Evolutionary conservation across 1,139 yeast species (phyloP), one percentile per base, ranked within the genome.

Genomic region (Yamadazyma triangularis): DNA sequence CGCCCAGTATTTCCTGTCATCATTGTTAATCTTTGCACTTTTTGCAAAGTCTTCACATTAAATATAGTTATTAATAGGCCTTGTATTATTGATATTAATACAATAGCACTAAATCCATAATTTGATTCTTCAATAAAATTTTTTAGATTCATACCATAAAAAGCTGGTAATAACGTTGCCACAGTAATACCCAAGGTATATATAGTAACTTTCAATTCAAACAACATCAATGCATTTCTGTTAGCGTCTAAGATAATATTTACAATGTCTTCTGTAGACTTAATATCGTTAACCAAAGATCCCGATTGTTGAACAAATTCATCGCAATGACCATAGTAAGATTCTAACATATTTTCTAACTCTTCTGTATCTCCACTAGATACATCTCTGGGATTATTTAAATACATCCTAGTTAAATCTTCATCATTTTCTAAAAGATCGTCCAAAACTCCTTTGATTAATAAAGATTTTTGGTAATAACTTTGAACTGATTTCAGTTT

Each of bases 251-350:
- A 61, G 35, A 93, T 87, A 47, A 93, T 91, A 53, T 93, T 93
- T 37, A 88, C 93, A 48, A 93, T 88, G 52, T 93, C 99, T 51
- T 93, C 98, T 0, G 99, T 91, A 11, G 94, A 87, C 40, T 81
- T 77, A 45, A 93, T 91, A 56, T 91, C 95, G 41, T 79, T 75
- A 22, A 86, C 77, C 34, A 88, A 63, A 21, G 89, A 81, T 29
- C 87, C 95, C 0, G 95, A 83, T 35, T 87, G 88, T 53, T 91
- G 99, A 3, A 91, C 98, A 48, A 87, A 84, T 57, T 93, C 98
- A 50, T 93, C 98, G 54, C 95, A 85, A 48, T 91, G 97, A 38
- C 87, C 85, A 58, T 87, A 88, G 59, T 93, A 93, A 0, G 96
- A 78, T 51, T 93, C 99, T 24, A 93, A 59, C 35, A 93, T 71